Percentiles rank a stretch among this genome's conserved stretches.
Conservation (phyloP, 331 rosid species). For the Malus hybrid region DNA sequence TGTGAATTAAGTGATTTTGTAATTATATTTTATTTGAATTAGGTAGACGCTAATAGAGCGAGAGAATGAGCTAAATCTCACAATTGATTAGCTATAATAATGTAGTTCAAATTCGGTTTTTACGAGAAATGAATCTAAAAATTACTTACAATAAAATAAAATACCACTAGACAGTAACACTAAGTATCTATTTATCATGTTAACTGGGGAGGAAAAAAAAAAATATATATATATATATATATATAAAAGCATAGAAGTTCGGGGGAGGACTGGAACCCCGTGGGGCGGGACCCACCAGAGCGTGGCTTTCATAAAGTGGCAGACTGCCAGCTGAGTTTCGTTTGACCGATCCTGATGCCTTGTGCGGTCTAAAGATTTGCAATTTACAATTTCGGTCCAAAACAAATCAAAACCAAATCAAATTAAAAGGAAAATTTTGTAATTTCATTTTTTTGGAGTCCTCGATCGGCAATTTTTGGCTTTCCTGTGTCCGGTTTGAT, state of each 20-base stretch:
- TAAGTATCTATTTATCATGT: accelerated
- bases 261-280: slow-evolving; percentile 8
- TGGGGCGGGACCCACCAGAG: slow-evolving; percentile 28
- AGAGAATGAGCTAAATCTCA: accelerated
- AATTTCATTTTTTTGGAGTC: not conserved
- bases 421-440: not conserved
- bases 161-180: accelerated
- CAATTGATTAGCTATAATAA: too few species aligned
- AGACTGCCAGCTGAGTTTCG: slow-evolving; percentile 27
- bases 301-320: slow-evolving; percentile 38
- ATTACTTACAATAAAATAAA: too few species aligned
- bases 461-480: slow-evolving; percentile 12
- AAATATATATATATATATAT: not conserved
- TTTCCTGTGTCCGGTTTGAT: slow-evolving; percentile 35
- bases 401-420: too few species aligned
- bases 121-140: accelerated
- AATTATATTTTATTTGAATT: too few species aligned
- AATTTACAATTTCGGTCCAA: not conserved
- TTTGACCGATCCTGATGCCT: slow-evolving; percentile 25
- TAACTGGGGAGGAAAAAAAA: too few species aligned
- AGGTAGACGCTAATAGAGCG: too few species aligned
- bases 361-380: slow-evolving; percentile 17
- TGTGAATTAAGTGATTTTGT: too few species aligned
- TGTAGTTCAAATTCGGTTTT: accelerated
- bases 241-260: not conserved